These are phyloP conservation scores for Ceratobasidium sp. DNA, from an alignment of 1,284 basidiomycete genomes.

Conservation along the genomic window DNA sequence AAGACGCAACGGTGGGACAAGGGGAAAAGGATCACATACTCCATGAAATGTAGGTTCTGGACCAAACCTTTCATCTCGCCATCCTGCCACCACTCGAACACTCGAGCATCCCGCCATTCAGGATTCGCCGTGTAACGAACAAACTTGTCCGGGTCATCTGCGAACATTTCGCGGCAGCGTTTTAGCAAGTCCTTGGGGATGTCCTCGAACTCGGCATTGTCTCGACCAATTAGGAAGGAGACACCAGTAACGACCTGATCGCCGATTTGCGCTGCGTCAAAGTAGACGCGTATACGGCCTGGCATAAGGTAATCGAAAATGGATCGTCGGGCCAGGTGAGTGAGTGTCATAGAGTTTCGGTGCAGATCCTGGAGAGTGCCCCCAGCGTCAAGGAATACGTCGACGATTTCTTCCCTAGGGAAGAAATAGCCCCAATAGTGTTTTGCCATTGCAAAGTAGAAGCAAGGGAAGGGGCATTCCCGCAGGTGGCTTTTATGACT, in stretches of 20 bases:
- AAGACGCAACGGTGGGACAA: no score
- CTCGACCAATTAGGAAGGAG: background rate
- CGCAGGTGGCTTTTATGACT: no score
- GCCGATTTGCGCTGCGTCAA: background rate
- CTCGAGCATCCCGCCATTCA: background rate
- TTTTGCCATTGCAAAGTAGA: background rate
- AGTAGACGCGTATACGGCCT: constrained; percentile 2
- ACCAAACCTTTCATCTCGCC: no score
- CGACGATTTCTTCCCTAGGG: background rate
- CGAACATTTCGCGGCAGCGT: background rate
- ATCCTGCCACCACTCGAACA: background rate
- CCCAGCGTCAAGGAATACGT: background rate
- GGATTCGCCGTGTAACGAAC: background rate
- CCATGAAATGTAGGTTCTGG: no score
- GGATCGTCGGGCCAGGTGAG: background rate
- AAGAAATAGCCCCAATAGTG: background rate
- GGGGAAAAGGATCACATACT: no score
- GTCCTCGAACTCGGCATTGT: background rate
- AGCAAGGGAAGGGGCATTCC: no score
- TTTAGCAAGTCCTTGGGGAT: background rate
- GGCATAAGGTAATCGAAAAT: background rate
- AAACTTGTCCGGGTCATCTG: background rate
- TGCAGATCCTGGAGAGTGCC: background rate
- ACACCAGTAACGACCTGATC: background rate
- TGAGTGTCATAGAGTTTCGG: no score